A percentile compares a stretch with the other conserved stretches of the same genome.
Conservation (phyloP, 108 stramenopile species). For the Cyclotella choctawhatcheeana region DNA sequence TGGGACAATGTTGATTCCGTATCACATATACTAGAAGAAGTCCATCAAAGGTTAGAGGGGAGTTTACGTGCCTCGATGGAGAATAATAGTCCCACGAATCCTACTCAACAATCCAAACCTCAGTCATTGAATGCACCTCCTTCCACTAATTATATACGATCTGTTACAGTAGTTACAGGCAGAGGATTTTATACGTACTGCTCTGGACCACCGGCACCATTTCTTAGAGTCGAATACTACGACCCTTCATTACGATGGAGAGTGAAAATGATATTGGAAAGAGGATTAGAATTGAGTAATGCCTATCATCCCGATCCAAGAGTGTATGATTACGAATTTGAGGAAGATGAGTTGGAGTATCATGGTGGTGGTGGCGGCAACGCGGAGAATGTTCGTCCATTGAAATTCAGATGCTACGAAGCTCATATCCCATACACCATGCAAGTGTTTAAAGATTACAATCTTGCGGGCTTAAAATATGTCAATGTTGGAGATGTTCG, state of each 20-base stretch:
- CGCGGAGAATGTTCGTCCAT: slow-evolving; percentile 29
- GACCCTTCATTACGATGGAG: slow-evolving; percentile 83
- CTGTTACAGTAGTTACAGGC: slow-evolving; percentile 73
- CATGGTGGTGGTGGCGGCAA: slow-evolving; percentile 14
- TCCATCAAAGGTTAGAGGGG: slow-evolving; percentile 49
- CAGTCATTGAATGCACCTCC: not conserved
- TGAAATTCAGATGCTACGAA: slow-evolving; percentile 87
- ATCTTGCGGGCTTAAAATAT: slow-evolving; percentile 82
- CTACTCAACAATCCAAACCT: not conserved
- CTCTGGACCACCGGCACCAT: slow-evolving; percentile 72
- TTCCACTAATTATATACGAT: slow-evolving; percentile 54
- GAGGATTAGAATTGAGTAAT: slow-evolving; percentile 69
- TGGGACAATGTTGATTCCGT: slow-evolving; percentile 72
- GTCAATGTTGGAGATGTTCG: slow-evolving; percentile 63
- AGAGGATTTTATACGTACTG: slow-evolving; percentile 88
- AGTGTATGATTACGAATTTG: slow-evolving; percentile 58
- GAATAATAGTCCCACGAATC: too few relatives aligned
- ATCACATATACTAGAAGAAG: slow-evolving; percentile 33
- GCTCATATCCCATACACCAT: slow-evolving; percentile 92
- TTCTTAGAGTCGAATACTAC: slow-evolving; percentile 85
- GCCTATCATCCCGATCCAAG: slow-evolving; percentile 69
- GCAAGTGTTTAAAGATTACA: slow-evolving; percentile 87
- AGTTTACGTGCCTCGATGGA: slow-evolving; percentile 36
- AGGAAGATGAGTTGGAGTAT: not conserved
- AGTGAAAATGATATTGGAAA: slow-evolving; percentile 80